Conservation (phyloP, 805 yeast species). For the Metschnikowia kunwiensis region DNA sequence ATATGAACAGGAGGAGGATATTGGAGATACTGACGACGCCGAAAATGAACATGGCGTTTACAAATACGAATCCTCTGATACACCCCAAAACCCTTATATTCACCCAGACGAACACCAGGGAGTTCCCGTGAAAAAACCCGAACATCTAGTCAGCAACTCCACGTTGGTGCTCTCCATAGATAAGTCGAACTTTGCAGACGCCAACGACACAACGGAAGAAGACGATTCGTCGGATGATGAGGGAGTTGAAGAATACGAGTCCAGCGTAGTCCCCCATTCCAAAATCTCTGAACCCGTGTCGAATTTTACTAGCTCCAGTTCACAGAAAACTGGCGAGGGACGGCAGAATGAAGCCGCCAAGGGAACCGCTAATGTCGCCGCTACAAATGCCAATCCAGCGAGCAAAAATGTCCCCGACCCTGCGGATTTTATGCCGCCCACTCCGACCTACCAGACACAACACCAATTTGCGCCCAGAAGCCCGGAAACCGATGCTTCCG, state of each 20-base stretch:
- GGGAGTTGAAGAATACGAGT: background rate
- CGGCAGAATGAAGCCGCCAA: background rate
- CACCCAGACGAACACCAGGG: background rate
- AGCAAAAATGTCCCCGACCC: background rate
- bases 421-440: slow-evolving; percentile 25
- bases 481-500: slow-evolving; percentile 37
- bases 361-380: no score
- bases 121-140: no score
- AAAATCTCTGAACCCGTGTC: no score
- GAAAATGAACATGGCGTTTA: background rate
- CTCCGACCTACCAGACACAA: slow-evolving; percentile 24
- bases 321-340: no score
- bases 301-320: no score
- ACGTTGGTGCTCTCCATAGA: slow-evolving; percentile 38
- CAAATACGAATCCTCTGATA: background rate
- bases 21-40: slow-evolving; percentile 19
- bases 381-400: no score
- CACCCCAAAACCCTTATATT: background rate
- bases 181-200: slow-evolving; percentile 2
- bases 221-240: slow-evolving; percentile 15
- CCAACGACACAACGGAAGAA: slow-evolving; percentile 12
- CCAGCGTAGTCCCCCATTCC: no score
- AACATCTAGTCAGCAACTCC: slow-evolving; percentile 6
- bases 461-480: slow-evolving; percentile 8
- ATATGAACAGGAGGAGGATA: slow-evolving; percentile 23